phyloP scores from a whole-genome alignment of 2,329 filamentous ascomycete genomes.

The Leptodontidium sp. region DNA sequence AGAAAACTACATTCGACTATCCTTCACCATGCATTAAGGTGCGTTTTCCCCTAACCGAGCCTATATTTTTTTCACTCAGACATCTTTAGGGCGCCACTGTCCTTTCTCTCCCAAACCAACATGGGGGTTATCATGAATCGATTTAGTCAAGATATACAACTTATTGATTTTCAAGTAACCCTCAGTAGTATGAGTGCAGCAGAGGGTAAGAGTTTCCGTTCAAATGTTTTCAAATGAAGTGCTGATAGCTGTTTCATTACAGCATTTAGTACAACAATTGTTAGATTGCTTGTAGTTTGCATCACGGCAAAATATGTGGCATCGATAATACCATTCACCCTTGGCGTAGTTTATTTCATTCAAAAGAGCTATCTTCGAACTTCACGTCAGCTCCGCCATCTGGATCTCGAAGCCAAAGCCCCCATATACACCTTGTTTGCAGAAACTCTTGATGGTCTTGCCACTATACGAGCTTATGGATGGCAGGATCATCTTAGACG shows the following conservation, averaged over 20 bases:
- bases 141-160: slow-evolving; percentile 23
- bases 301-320: slow-evolving; percentile 1
- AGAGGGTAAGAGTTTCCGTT: slow-evolving; percentile 6
- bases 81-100: slow-evolving; percentile 13
- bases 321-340: neutral
- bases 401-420: slow-evolving; percentile 54
- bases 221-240: neutral
- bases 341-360: slow-evolving; percentile 26
- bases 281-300: neutral
- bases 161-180: slow-evolving; percentile 16
- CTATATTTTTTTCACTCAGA: neutral
- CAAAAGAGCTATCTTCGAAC: slow-evolving; percentile 56
- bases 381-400: slow-evolving; percentile 55
- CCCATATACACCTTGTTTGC: slow-evolving; percentile 57
- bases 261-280: neutral
- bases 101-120: slow-evolving; percentile 6
- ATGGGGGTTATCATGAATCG: slow-evolving; percentile 16
- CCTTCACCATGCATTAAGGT: neutral
- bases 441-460: slow-evolving; percentile 54
- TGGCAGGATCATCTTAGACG: slow-evolving; percentile 57
- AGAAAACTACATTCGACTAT: neutral
- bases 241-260: neutral
- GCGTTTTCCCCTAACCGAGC: neutral
- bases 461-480: slow-evolving; percentile 63
- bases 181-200: neutral